Evolutionary conservation across 179 eudicot genomes (phyloP), one percentile per base, ranked within the genome.

Genomic region (Beta corolliflora): DNA sequence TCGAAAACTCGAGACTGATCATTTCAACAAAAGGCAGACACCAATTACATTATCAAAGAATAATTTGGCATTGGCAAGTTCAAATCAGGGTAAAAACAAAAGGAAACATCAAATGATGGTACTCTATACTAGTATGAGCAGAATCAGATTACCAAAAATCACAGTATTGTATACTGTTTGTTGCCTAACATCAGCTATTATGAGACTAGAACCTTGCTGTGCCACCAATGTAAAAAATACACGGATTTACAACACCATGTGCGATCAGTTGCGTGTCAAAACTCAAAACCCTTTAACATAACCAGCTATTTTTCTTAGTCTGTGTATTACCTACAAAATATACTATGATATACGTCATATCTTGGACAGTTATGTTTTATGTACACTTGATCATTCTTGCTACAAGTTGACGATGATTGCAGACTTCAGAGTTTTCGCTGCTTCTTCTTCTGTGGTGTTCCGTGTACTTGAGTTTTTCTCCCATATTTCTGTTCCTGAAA

Each of bases 391-490:
- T 25, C 58, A 29, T 68, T 69, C 76, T 67, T 63, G 63, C 75
- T 50, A 78, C n/a, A 14, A 56, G 41, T 79, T 16, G 11, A 76
- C 21, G 29, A 11, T 5, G 14, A 59, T 60, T 61, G 41, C 45
- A 45, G 81, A 73, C 7, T 77, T 54, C 7, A 53, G 12, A 31
- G 55, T 41, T 3, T 67, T 74, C 87, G 86, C 69, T 88, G 88
- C 63, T 81, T 91, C 86, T 91, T 92, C 93, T 91, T 94, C 83
- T 91, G 92, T 29, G 98, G 97, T 58, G 98, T 93, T 45, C 87
- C 89, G 63, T 90, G 92, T 23, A 93, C 94, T 81, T 94, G 97
- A 52, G 91, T 83, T 85, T 89, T 90, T 89, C 84, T 89, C 55
- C 97, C 94, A 29, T 87, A 88, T 5, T 78, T 88, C 81, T 90